Conservation (phyloP, 305 asterid genomes). For the Fraxinus nigra region DNA sequence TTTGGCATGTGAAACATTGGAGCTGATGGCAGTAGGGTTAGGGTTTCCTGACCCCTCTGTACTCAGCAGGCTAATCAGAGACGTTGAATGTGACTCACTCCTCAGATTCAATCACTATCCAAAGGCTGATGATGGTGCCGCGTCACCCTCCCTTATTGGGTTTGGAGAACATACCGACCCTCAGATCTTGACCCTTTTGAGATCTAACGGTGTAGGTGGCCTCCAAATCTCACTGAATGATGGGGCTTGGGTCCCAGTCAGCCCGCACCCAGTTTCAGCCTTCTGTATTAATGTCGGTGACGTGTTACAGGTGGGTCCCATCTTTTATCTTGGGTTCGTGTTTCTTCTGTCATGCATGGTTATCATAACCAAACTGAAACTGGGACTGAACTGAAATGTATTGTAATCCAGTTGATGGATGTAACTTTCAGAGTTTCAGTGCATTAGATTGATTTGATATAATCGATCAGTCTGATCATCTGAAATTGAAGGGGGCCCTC, state of each 20-base stretch:
- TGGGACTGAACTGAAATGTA: not conserved
- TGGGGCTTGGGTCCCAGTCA: conserved; percentile 73
- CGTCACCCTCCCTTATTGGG: conserved; percentile 42
- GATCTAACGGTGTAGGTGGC: conserved; percentile 69
- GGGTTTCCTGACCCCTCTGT: conserved; percentile 29
- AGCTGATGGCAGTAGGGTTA: conserved; percentile 52
- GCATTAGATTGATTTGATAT: conserved; percentile 9
- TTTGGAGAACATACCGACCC: conserved; percentile 94
- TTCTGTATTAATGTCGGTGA: conserved; percentile 79
- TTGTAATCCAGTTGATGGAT: not conserved
- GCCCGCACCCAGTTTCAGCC: conserved; percentile 47
- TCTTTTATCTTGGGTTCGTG: not conserved
- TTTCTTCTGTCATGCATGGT: not conserved
- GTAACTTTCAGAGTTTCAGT: conserved; percentile 13
- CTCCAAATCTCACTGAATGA: conserved; percentile 63
- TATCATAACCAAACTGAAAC: not conserved
- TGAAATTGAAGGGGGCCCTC: not conserved
- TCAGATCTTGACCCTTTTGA: conserved; percentile 69
- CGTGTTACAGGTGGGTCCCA: conserved; percentile 48
- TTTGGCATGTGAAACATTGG: conserved; percentile 66
- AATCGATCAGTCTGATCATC: conserved; percentile 12
- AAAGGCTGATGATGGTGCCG: conserved; percentile 14
- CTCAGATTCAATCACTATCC: conserved; percentile 78
- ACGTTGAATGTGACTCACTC: conserved; percentile 43
- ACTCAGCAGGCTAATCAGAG: conserved; percentile 46